Percentiles rank a stretch among this genome's conserved stretches.
Evolutionary conservation across 139 green algal genomes (phyloP).

Genomic region (Micractinium conductrix): DNA sequence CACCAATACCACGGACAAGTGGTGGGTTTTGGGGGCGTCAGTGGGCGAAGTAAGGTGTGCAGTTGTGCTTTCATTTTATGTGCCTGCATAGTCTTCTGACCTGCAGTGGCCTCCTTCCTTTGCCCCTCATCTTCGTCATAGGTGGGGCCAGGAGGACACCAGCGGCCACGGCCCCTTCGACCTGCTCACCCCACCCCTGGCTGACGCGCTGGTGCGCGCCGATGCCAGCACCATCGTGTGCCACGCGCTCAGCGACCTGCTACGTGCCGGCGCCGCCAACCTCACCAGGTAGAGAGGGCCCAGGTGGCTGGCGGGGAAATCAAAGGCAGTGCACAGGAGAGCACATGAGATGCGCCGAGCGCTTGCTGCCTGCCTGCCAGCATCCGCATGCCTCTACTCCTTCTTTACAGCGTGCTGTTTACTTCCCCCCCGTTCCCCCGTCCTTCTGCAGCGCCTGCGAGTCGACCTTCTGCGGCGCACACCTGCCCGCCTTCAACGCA

Average conservation of each 20-base stretch:
- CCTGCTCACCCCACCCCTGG: background rate
- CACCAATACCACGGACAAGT: background rate
- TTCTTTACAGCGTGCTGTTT: background rate
- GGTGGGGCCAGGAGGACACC: background rate
- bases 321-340: too few relatives aligned
- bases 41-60: too few relatives aligned
- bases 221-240: background rate
- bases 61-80: too few relatives aligned
- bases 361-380: background rate
- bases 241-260: background rate
- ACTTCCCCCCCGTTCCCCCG: background rate
- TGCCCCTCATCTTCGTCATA: too few relatives aligned
- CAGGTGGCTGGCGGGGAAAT: background rate
- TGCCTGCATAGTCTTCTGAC: too few relatives aligned
- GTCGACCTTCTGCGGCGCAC: background rate
- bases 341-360: background rate
- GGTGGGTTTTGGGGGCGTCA: too few relatives aligned
- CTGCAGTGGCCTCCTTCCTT: too few relatives aligned
- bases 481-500: background rate
- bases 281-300: background rate
- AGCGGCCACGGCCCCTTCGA: slow-evolving; percentile 16
- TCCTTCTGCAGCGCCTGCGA: background rate
- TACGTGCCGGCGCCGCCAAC: background rate
- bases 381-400: background rate
- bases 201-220: background rate